Conservation (phyloP, 495 filamentous ascomycete genomes). For the Aspergillus steynii region DNA sequence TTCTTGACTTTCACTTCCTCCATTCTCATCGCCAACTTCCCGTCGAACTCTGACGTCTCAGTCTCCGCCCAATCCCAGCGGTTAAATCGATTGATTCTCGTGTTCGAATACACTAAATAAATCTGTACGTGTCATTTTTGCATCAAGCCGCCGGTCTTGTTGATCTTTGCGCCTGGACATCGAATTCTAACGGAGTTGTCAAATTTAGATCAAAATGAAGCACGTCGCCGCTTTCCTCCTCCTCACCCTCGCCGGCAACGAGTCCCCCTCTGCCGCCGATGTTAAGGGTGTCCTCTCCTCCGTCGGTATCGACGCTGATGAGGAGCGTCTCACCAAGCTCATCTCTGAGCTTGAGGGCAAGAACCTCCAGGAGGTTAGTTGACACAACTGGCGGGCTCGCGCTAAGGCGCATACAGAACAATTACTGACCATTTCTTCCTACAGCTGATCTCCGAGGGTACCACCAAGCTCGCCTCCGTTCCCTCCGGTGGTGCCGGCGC, state of each 20-base stretch:
- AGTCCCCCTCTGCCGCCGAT: slow-evolving; percentile 80
- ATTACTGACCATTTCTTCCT: slow-evolving; percentile 23
- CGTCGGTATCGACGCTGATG: slow-evolving; percentile 94
- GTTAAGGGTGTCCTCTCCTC: slow-evolving; percentile 89
- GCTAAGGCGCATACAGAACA: not conserved
- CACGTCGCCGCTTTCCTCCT: slow-evolving; percentile 99
- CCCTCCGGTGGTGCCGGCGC: slow-evolving; percentile 84
- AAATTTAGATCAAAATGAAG: slow-evolving; percentile 81
- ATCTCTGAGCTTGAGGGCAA: slow-evolving; percentile 94
- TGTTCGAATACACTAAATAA: slow-evolving; percentile 56
- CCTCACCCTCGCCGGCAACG: slow-evolving; percentile 90
- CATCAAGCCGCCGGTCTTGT: not conserved
- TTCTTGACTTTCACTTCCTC: slow-evolving; percentile 30
- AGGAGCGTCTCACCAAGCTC: slow-evolving; percentile 81
- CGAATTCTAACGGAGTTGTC: slow-evolving; percentile 17
- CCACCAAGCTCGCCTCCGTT: slow-evolving; percentile 94
- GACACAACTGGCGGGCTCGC: not conserved
- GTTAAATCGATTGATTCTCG: slow-evolving; percentile 96
- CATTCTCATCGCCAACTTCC: slow-evolving; percentile 32
- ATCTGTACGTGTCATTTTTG: slow-evolving; percentile 24
- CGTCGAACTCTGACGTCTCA: slow-evolving; percentile 72
- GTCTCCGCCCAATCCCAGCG: slow-evolving; percentile 78
- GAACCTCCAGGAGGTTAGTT: slow-evolving; percentile 87
- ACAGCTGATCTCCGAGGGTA: slow-evolving; percentile 90
- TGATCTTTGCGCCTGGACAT: not conserved